Evolutionary conservation across 1,139 yeast species (phyloP).

Genomic region (Kurtzmaniella natalensis): DNA sequence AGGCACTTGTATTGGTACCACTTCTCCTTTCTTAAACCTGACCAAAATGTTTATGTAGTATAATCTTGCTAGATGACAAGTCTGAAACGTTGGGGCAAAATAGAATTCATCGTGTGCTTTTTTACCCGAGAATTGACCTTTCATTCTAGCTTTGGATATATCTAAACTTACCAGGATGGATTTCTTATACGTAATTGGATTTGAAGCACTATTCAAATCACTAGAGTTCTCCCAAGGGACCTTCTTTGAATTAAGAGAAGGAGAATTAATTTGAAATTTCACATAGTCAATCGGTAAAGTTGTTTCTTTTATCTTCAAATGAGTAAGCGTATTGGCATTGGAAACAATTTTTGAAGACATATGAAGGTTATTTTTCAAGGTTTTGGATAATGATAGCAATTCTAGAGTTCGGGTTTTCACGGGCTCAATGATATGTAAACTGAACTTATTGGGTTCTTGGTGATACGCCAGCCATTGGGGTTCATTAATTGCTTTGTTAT

Average conservation of each 20-base stretch:
- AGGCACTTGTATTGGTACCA: constrained; percentile 33
- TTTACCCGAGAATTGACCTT: not conserved
- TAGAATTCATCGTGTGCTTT: constrained; percentile 17
- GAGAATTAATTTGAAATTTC: constrained; percentile 1
- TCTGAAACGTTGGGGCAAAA: constrained; percentile 38
- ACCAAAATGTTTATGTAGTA: constrained; percentile 30
- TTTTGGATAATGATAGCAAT: constrained; percentile 17
- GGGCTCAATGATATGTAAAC: constrained; percentile 19
- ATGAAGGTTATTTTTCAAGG: constrained; percentile 22
- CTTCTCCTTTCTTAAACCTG: constrained; percentile 29
- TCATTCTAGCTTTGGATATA: not conserved
- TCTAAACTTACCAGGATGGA: not conserved
- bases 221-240: constrained; percentile 3
- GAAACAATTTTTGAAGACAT: constrained; percentile 26
- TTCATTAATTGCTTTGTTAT: constrained; percentile 10
- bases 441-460: constrained; percentile 23
- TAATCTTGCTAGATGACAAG: constrained; percentile 30
- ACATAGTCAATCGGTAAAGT: constrained; percentile 19
- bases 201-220: not conserved
- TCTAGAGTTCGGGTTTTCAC: constrained; percentile 18
- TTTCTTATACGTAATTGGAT: not conserved
- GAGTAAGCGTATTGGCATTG: too few species aligned
- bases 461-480: constrained; percentile 8
- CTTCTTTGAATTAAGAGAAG: not conserved
- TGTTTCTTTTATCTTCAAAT: constrained; percentile 16